These are phyloP conservation scores for Venustampulla echinocandica DNA, from an alignment of 495 filamentous ascomycete species.

Conservation along the genomic window DNA sequence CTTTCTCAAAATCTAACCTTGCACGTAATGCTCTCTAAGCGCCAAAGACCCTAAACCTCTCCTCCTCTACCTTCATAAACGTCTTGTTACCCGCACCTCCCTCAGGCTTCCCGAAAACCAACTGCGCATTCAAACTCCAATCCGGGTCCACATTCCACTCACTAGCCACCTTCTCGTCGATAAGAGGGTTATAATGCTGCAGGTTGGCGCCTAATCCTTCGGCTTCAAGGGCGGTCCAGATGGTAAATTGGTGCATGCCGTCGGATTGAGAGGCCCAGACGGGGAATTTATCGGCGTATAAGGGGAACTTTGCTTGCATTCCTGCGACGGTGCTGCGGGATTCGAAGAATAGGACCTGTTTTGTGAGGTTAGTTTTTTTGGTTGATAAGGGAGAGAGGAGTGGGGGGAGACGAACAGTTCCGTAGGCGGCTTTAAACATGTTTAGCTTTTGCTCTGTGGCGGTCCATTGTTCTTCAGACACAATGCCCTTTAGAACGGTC, in stretches of 20 bases:
- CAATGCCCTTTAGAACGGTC: constrained; percentile 45
- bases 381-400: not conserved
- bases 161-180: constrained; percentile 47
- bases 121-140: constrained; percentile 54
- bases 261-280: constrained; percentile 51
- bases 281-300: constrained; percentile 56
- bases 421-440: constrained; percentile 48
- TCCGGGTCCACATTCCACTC: constrained; percentile 49
- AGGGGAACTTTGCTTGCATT: constrained; percentile 44
- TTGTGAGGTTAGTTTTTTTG: not conserved
- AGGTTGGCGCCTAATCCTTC: constrained; percentile 67
- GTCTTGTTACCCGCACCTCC: constrained; percentile 45
- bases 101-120: constrained; percentile 51
- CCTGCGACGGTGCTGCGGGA: constrained; percentile 40
- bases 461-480: constrained; percentile 45
- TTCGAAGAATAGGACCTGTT: constrained; percentile 56
- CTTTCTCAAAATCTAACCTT: too few species aligned
- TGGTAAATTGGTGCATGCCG: constrained; percentile 58
- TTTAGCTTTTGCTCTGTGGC: constrained; percentile 38
- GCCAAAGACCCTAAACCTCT: constrained; percentile 19
- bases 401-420: constrained; percentile 37
- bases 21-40: constrained; percentile 18
- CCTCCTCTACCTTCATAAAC: constrained; percentile 31
- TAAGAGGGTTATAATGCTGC: constrained; percentile 66
- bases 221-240: constrained; percentile 59